These are phyloP conservation scores for Pythium grandisporangium DNA, from an alignment of 352 stramenopile genomes.

Conservation along the genomic window DNA sequence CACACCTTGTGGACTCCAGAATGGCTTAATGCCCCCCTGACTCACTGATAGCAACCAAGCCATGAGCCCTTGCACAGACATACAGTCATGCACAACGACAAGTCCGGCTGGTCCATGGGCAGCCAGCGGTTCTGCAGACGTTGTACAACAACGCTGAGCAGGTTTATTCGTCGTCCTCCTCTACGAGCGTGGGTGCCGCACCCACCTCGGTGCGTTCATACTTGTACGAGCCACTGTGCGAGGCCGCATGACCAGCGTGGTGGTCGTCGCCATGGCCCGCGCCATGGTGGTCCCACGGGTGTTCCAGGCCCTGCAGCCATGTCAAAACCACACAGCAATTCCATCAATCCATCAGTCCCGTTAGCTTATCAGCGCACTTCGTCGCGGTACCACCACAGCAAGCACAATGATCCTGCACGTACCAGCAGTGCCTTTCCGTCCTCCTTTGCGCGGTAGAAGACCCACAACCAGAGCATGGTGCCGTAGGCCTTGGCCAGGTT, in stretches of 20 bases:
- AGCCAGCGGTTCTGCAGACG: too few species aligned
- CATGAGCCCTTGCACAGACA: too few species aligned
- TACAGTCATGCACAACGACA: too few species aligned
- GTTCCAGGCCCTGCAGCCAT: slow-evolving; percentile 57
- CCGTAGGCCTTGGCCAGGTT: slow-evolving; percentile 80
- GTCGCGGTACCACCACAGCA: neutral
- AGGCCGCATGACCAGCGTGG: slow-evolving; percentile 14
- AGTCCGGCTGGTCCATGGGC: too few species aligned
- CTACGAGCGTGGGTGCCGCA: slow-evolving; percentile 42
- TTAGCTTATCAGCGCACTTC: neutral
- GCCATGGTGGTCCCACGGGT: slow-evolving; percentile 75
- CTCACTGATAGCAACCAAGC: too few species aligned
- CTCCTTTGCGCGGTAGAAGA: slow-evolving; percentile 87
- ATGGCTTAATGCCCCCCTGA: too few species aligned
- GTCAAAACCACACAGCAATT: too few species aligned
- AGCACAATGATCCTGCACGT: slow-evolving; percentile 10
- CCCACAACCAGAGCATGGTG: slow-evolving; percentile 87
- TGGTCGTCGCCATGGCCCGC: slow-evolving; percentile 23
- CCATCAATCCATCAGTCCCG: too few species aligned
- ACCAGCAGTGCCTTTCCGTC: slow-evolving; percentile 75
- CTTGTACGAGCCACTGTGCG: slow-evolving; percentile 24
- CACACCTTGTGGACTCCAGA: too few species aligned
- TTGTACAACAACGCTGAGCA: too few species aligned
- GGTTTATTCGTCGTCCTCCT: slow-evolving; percentile 33
- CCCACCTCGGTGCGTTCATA: slow-evolving; percentile 67